These are phyloP conservation scores for Niveomyces coronatus DNA, from an alignment of 2,329 filamentous ascomycete genomes.

Conservation along the genomic window DNA sequence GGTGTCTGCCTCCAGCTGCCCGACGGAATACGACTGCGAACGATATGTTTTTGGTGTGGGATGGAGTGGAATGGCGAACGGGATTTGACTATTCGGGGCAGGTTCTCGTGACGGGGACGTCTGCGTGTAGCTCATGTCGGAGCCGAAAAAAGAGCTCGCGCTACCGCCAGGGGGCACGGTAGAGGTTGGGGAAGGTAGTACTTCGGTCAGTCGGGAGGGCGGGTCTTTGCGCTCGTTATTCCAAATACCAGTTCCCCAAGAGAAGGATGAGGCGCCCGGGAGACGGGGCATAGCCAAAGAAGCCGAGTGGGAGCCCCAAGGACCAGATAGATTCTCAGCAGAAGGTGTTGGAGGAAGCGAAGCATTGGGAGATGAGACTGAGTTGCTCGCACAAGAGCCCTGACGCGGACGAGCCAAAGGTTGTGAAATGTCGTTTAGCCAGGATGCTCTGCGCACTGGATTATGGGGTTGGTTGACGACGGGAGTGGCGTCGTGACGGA, in stretches of 20 bases:
- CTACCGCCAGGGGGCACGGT: slow-evolving; percentile 36
- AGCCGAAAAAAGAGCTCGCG: slow-evolving; percentile 37
- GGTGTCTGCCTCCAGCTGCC: slow-evolving; percentile 68
- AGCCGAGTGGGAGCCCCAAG: slow-evolving; percentile 45
- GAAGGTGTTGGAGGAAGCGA: slow-evolving; percentile 77
- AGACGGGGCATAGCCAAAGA: slow-evolving; percentile 39
- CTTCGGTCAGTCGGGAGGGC: slow-evolving; percentile 62
- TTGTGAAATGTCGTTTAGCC: slow-evolving; percentile 74
- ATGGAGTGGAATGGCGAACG: slow-evolving; percentile 79
- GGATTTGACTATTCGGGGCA: slow-evolving; percentile 55
- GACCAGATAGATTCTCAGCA: slow-evolving; percentile 43
- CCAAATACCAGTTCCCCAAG: slow-evolving; percentile 79
- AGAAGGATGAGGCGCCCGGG: slow-evolving; percentile 42
- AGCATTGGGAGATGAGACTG: slow-evolving; percentile 61
- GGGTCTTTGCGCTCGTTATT: slow-evolving; percentile 69
- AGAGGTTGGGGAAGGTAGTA: slow-evolving; percentile 65
- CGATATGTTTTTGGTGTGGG: slow-evolving; percentile 88
- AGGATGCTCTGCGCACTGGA: slow-evolving; percentile 64
- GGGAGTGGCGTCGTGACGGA: slow-evolving; percentile 44
- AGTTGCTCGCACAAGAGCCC: slow-evolving; percentile 63
- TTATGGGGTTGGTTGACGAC: slow-evolving; percentile 42
- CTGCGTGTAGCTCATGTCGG: slow-evolving; percentile 35
- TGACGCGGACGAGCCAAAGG: slow-evolving; percentile 55
- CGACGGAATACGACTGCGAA: slow-evolving; percentile 94
- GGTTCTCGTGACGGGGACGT: slow-evolving; percentile 43